Base-by-base conservation (phyloP, 352 stramenopile genomes). In the Phytophthora nicotianae region DNA sequence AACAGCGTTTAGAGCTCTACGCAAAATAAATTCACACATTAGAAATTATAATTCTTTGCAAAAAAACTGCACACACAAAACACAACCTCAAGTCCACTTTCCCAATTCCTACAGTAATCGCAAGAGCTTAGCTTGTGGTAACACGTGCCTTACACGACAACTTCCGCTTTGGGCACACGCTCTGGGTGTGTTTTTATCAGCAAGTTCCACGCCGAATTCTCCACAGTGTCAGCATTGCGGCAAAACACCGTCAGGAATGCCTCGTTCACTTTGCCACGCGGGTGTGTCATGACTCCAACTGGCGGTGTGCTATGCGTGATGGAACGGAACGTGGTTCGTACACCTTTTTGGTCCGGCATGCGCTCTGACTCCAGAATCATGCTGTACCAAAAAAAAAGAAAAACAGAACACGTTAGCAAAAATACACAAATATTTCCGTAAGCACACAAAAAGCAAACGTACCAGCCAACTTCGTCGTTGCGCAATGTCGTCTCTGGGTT, bases 391-490 rank as follows among this genome's bases (percentile, higher is more conserved):
- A 2, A 10, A 24, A 45, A 60, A 2, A 10, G 19, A 41, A 41
- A 41, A 1, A 48, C 42, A 10, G 38, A 23, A 29, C 9, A 53
- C 8, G 24, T 57, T 16, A 60, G 27, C 42, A 29, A 32, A 38
- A 51, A 24, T 5, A 40, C 10, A 54, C 16, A 38, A n/a, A 26
- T 24, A 46, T 20, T 19, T 3, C 49, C 41, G 26, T 40, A 19
- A 20, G 43, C 40, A n/a, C n/a, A 49, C 41, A 17, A 58, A 10
- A 46, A 52, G 5, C 2, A 5, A 24, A 82, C 75, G 56, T 70
- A 92, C 83, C 84, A 90, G 63, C 84, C 84, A 24, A 93, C 68
- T 81, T 93, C 84, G 24, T 91, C 81, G 51, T 93, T 93, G 41
- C 76, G 79, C 40, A 93, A 59, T 37, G 68, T 68, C 7, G 79